Evolutionary conservation across 2,329 filamentous ascomycete species (phyloP).

Genomic region (Neonectria sp.): DNA sequence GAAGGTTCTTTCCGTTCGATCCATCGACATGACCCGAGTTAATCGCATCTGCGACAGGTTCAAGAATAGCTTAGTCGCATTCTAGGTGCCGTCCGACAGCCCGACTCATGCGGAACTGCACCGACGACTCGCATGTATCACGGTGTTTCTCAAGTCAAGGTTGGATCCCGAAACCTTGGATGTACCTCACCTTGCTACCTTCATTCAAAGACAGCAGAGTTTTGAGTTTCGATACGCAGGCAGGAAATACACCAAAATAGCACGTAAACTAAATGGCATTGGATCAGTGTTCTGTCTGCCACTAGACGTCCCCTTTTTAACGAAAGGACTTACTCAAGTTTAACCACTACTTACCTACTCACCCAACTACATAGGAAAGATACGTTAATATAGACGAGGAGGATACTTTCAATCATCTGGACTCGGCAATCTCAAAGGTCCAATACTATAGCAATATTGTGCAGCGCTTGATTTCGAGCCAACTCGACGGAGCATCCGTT

Average conservation of each 20-base stretch:
- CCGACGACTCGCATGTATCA: constrained; percentile 48
- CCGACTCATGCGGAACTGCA: constrained; percentile 44
- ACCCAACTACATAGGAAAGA: constrained; percentile 48
- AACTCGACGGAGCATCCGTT: constrained; percentile 41
- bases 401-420: constrained; percentile 47
- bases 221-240: constrained; percentile 51
- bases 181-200: constrained; percentile 36
- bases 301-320: constrained; percentile 50
- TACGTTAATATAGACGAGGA: constrained; percentile 54
- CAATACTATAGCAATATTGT: constrained; percentile 39
- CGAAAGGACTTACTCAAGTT: constrained; percentile 39
- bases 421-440: constrained; percentile 31
- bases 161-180: constrained; percentile 41
- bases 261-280: constrained; percentile 46
- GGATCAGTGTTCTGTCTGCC: constrained; percentile 52
- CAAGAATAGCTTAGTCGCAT: constrained; percentile 35
- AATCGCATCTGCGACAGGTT: constrained; percentile 33
- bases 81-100: constrained; percentile 43
- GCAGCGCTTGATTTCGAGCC: constrained; percentile 42
- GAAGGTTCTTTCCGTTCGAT: constrained; percentile 47
- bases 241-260: constrained; percentile 54
- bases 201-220: constrained; percentile 42
- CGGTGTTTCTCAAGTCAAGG: constrained; percentile 49
- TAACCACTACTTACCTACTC: background rate
- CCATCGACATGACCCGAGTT: constrained; percentile 32